phyloP scores from a whole-genome alignment of 148 eudicot genomes.

The Dysphania ambrosioides region DNA sequence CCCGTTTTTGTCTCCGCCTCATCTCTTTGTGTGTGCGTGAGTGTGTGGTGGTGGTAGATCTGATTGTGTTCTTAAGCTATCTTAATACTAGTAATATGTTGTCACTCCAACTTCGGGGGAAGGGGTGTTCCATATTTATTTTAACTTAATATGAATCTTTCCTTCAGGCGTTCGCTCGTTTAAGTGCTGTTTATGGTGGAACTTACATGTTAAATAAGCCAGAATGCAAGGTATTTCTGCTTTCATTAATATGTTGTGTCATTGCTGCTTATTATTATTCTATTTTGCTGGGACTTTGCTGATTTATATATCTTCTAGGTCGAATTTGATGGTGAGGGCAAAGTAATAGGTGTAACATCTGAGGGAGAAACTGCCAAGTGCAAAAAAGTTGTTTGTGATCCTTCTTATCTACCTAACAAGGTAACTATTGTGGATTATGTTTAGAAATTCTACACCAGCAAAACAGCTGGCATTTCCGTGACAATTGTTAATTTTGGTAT shows the following conservation, averaged over 20 bases:
- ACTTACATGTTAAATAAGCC: conserved; percentile 96
- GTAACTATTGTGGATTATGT: conserved; percentile 29
- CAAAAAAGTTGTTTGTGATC: conserved; percentile 99
- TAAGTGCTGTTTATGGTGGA: conserved; percentile 99
- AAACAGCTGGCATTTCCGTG: not conserved
- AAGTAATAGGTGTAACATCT: conserved; percentile 84
- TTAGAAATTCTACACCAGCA: not conserved
- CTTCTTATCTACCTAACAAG: conserved; percentile 87
- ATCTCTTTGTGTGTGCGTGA: not conserved
- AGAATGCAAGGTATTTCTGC: conserved; percentile 66
- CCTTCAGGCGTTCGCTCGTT: conserved; percentile 84
- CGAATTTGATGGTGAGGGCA: conserved; percentile 82
- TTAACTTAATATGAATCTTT: not conserved
- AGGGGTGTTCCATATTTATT: not conserved
- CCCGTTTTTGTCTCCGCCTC: not conserved
- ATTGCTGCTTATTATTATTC: conserved; percentile 1
- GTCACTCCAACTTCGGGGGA: not conserved
- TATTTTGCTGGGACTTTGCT: conserved; percentile 7
- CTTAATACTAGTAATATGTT: not conserved
- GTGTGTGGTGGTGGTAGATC: not conserved
- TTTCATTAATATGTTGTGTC: conserved; percentile 4
- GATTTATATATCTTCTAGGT: conserved; percentile 47
- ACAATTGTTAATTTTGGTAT: not conserved
- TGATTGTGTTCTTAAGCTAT: not conserved
- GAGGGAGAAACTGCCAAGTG: conserved; percentile 98